Evolutionary conservation across 345 rosid genomes (phyloP).

Genomic region (Conringia planisiliqua): DNA sequence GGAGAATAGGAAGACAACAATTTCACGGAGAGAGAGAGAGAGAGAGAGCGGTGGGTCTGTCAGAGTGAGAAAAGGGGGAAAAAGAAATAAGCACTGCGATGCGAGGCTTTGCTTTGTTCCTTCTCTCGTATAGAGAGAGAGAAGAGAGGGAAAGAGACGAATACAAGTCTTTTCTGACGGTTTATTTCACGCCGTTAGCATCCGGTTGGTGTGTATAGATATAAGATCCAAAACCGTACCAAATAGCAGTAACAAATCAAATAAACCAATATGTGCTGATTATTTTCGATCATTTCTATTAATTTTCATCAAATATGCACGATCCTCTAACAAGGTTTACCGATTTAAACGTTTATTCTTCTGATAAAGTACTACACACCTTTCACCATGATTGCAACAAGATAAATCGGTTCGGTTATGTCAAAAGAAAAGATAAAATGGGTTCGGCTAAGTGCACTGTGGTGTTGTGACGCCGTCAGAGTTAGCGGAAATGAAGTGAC

Average conservation of each 20-base stretch:
- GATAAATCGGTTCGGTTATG: neutral
- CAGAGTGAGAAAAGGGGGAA: constrained; percentile 26
- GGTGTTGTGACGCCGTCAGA: constrained; percentile 13
- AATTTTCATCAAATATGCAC: neutral
- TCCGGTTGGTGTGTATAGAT: constrained; percentile 1
- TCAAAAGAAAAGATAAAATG: neutral
- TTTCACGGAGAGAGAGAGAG: constrained; percentile 22
- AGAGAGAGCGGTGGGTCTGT: neutral
- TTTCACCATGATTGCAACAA: neutral
- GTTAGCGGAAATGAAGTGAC: constrained; percentile 22
- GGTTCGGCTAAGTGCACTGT: neutral
- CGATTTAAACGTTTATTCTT: neutral
- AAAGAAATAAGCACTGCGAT: constrained; percentile 17
- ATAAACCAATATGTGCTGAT: neutral
- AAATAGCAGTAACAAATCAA: neutral
- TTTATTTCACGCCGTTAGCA: constrained; percentile 44
- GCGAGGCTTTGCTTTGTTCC: constrained; percentile 32
- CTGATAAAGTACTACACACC: neutral
- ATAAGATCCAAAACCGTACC: constrained; percentile 4
- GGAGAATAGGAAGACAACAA: constrained; percentile 14
- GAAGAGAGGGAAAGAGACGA: constrained; percentile 37
- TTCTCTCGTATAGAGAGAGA: constrained; percentile 17
- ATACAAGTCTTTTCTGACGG: constrained; percentile 60
- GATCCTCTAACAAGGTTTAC: neutral
- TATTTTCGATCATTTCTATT: neutral